Evolutionary conservation across 2,329 filamentous ascomycete genomes (phyloP).

Genomic region (Aspergillus aculeatinus): DNA sequence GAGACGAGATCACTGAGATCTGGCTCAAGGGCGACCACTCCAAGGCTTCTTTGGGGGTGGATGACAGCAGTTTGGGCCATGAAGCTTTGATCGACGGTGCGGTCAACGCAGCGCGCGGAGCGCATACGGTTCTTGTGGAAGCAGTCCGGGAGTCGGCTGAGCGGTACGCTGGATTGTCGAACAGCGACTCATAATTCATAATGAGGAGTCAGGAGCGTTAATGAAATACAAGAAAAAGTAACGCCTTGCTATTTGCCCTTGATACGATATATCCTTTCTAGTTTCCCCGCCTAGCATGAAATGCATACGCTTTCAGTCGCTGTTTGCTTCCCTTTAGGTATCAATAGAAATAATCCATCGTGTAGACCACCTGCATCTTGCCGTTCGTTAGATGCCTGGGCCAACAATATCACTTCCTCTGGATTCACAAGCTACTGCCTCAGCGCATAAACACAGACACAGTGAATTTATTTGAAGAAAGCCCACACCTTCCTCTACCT

Average conservation of each 20-base stretch:
- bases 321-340: not conserved
- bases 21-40: conserved; percentile 80
- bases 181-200: not conserved
- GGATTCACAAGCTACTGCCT: not conserved
- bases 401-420: not conserved
- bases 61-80: conserved; percentile 41
- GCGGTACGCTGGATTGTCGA: conserved; percentile 30
- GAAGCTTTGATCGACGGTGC: conserved; percentile 63
- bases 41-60: conserved; percentile 24
- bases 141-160: conserved; percentile 60
- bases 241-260: not conserved
- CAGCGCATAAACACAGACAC: no score
- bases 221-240: not conserved
- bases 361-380: not conserved
- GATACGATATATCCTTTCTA: not conserved
- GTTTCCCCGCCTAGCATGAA: not conserved
- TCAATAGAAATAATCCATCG: not conserved
- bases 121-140: conserved; percentile 60
- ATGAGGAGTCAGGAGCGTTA: conserved; percentile 5
- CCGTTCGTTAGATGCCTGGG: not conserved
- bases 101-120: conserved; percentile 61
- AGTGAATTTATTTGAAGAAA: no score
- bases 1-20: conserved; percentile 90
- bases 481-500: no score
- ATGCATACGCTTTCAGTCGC: not conserved